Evolutionary conservation across 2,329 filamentous ascomycete genomes (phyloP).

Genomic region (Colletotrichum sp.): DNA sequence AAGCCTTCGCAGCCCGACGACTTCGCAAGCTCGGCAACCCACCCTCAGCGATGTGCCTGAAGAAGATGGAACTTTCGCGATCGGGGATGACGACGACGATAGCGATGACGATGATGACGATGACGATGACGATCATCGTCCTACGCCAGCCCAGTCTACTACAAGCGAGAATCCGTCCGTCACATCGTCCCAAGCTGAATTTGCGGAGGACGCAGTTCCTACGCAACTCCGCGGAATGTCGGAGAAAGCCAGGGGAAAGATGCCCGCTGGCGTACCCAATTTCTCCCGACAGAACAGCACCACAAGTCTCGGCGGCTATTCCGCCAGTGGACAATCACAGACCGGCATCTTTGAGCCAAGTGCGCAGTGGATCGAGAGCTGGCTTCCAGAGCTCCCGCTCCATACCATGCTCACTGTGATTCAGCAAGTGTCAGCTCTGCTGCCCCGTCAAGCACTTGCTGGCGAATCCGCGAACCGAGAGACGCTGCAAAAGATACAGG

Average conservation of each 20-base stretch:
- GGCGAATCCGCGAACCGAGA: constrained; percentile 48
- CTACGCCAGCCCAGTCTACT: constrained; percentile 66
- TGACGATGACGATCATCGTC: constrained; percentile 54
- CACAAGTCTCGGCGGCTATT: constrained; percentile 75
- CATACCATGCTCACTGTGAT: constrained; percentile 85
- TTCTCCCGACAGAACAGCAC: constrained; percentile 93
- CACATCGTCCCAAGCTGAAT: constrained; percentile 71
- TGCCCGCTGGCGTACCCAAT: constrained; percentile 80
- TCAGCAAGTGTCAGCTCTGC: constrained; percentile 62
- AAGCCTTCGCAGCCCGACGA: constrained; percentile 68
- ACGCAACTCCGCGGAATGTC: constrained; percentile 90
- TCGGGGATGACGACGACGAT: constrained; percentile 83
- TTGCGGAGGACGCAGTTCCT: constrained; percentile 79
- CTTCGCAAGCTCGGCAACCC: constrained; percentile 55
- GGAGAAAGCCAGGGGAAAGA: constrained; percentile 94
- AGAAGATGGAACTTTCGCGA: constrained; percentile 77
- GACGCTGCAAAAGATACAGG: constrained; percentile 59
- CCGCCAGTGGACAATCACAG: constrained; percentile 60
- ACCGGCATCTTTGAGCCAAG: constrained; percentile 77
- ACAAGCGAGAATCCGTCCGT: constrained; percentile 67
- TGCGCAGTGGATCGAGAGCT: constrained; percentile 86
- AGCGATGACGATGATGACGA: constrained; percentile 55
- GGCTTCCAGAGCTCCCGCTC: constrained; percentile 89
- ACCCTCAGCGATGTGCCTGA: constrained; percentile 73
- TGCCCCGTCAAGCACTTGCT: constrained; percentile 56